These are phyloP conservation scores for Oryza nivara DNA, from an alignment of 176 grass and related monocot species.

Conservation along the genomic window DNA sequence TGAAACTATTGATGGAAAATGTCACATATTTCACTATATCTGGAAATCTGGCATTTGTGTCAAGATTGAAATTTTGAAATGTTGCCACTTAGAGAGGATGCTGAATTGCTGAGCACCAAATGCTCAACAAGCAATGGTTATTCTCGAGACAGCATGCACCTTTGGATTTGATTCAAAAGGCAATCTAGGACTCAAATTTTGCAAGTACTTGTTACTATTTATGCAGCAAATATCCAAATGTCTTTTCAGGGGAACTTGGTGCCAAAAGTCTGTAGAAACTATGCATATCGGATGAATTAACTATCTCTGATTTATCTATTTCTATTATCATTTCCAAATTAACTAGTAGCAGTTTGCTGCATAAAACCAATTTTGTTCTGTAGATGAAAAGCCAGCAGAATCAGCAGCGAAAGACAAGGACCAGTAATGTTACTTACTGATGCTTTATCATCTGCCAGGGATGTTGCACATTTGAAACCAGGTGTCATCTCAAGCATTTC, in stretches of 20 bases:
- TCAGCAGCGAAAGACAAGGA: background rate
- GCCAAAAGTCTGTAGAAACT: background rate
- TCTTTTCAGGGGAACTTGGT: background rate
- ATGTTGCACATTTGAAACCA: slow-evolving; percentile 38
- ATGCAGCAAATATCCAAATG: background rate
- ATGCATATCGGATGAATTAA: background rate
- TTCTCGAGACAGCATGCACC: background rate
- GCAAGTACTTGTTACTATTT: background rate
- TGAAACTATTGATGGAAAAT: background rate
- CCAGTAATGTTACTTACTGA: slow-evolving; percentile 45
- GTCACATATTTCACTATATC: background rate
- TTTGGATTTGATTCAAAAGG: slow-evolving; percentile 15
- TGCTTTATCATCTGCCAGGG: slow-evolving; percentile 38
- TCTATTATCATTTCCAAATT: background rate
- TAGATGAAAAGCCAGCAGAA: slow-evolving; percentile 15
- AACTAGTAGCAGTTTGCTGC: background rate
- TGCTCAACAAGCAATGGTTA: background rate
- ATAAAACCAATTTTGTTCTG: background rate
- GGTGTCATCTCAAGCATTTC: slow-evolving; percentile 83
- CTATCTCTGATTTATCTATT: background rate
- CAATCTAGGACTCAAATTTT: background rate
- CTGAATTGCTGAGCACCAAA: background rate
- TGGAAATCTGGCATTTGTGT: background rate
- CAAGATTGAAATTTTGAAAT: background rate
- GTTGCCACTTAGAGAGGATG: background rate